Evolutionary conservation across 2,329 filamentous ascomycete genomes (phyloP), one percentile per base, ranked within the genome.

Genomic region (Talaromyces pinophilus): DNA sequence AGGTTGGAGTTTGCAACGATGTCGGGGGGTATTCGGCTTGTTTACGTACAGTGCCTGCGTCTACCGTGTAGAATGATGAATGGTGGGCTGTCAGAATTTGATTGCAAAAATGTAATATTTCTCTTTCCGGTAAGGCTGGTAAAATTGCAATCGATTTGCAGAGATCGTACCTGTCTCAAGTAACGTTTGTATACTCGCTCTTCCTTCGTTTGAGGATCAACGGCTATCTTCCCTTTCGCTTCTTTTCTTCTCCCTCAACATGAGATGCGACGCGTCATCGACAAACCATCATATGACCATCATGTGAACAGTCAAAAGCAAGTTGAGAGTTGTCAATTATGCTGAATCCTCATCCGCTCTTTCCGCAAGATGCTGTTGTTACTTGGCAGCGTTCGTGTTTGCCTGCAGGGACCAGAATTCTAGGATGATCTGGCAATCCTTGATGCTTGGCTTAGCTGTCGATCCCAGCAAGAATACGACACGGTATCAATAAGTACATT

Each of bases 31-130:
- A 17, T 54, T 17, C 30, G 25, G 25, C 13, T 2, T 30, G 52
- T 35, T 54, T 55, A 55, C 52, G 52, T 38, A 38, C 54, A 57
- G 54, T 57, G 54, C 54, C 33, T 22, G 19, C 33, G 38, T 57
- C 10, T 38, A 57, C 52, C 10, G 30, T 35, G 52, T 57, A 57
- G 30, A 57, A 35, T 22, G 3, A 57, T 35, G 52, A 57, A 38
- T 57, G 52, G 52, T 15, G 54, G 19, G 19, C n/a, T 8, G 52
- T 10, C 8, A 15, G 30, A 22, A 57, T 13, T 35, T 38, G 52
- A 35, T 19, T 22, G 54, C 33, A 57, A 57, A 57, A 40, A 40
- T 55, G 8, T 5, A 46, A 11, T 22, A 22, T 38, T 38, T 17
- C 30, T 7, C 8, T 6, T 35, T 33, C 13, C 3, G 54, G 54